phyloP scores from a whole-genome alignment of 2,329 filamentous ascomycete genomes.

The Fusarium xylarioides region DNA sequence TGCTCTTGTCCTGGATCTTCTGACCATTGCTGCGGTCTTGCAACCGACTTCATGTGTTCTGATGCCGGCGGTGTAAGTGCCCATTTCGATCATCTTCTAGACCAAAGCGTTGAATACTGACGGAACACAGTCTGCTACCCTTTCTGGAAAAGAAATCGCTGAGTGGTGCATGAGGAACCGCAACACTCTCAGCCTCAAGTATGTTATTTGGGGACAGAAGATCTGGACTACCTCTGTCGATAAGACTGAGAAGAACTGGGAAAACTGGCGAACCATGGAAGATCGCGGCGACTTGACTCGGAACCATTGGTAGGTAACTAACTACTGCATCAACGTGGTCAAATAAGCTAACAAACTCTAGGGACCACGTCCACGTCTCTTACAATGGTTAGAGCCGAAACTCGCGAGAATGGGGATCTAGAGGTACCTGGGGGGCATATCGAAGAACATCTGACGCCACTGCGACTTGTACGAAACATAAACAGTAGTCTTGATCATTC shows the following conservation, averaged over 20 bases:
- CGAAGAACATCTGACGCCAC: background rate
- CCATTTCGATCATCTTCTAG: background rate
- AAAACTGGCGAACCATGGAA: constrained; percentile 54
- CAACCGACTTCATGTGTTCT: constrained; percentile 52
- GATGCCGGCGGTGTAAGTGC: constrained; percentile 50
- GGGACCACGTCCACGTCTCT: constrained; percentile 44
- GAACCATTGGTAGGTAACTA: constrained; percentile 53
- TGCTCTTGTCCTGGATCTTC: constrained; percentile 47
- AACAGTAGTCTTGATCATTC: background rate
- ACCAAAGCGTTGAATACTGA: background rate
- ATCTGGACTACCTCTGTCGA: constrained; percentile 55
- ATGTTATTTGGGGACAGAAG: constrained; percentile 60
- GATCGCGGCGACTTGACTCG: constrained; percentile 52
- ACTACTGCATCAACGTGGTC: background rate
- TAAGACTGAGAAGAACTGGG: constrained; percentile 49
- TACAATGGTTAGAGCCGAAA: constrained; percentile 29
- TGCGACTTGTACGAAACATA: background rate
- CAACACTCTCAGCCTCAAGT: constrained; percentile 53
- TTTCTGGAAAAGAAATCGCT: constrained; percentile 54
- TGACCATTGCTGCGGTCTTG: constrained; percentile 52
- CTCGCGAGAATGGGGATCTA: background rate
- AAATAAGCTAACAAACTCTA: background rate
- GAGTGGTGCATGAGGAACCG: constrained; percentile 60
- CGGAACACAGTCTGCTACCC: constrained; percentile 44
- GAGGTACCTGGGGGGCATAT: background rate